These are phyloP conservation scores for Kalmusia sp. DNA, from an alignment of 2,329 filamentous ascomycete species.

Conservation along the genomic window DNA sequence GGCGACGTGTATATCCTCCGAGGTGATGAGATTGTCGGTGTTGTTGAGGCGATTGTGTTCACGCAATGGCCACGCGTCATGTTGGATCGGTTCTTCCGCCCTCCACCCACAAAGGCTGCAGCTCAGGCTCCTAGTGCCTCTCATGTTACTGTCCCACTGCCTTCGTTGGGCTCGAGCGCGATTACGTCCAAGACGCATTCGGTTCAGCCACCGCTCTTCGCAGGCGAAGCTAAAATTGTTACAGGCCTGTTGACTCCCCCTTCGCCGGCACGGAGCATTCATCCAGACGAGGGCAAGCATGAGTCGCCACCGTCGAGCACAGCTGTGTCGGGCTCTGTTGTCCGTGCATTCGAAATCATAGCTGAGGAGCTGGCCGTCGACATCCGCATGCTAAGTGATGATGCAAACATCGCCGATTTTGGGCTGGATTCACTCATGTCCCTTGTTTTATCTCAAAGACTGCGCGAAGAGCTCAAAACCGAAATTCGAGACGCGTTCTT, in stretches of 20 bases:
- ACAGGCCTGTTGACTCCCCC: too few relatives aligned
- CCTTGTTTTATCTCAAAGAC: conserved; percentile 2
- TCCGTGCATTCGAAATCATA: not conserved
- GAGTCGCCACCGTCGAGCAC: too few relatives aligned
- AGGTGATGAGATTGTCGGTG: not conserved
- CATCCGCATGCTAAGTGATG: not conserved
- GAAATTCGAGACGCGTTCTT: conserved; percentile 4
- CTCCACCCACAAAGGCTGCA: not conserved
- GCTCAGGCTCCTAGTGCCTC: not conserved
- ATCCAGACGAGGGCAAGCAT: too few relatives aligned
- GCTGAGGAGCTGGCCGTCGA: conserved; percentile 3
- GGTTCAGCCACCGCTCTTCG: too few relatives aligned
- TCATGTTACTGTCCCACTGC: too few relatives aligned
- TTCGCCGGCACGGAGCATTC: too few relatives aligned
- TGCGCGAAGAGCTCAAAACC: not conserved
- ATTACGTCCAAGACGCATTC: too few relatives aligned
- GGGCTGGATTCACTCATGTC: conserved; percentile 4
- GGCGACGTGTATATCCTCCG: not conserved
- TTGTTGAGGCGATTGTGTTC: conserved; percentile 1
- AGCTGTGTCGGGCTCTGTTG: not conserved
- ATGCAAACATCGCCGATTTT: not conserved
- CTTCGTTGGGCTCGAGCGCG: too few relatives aligned
- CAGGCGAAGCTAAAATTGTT: too few relatives aligned
- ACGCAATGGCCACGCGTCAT: conserved; percentile 1
- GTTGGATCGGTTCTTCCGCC: not conserved